phyloP scores from a whole-genome alignment of 805 yeast genomes.

The Starmerella asiatica region DNA sequence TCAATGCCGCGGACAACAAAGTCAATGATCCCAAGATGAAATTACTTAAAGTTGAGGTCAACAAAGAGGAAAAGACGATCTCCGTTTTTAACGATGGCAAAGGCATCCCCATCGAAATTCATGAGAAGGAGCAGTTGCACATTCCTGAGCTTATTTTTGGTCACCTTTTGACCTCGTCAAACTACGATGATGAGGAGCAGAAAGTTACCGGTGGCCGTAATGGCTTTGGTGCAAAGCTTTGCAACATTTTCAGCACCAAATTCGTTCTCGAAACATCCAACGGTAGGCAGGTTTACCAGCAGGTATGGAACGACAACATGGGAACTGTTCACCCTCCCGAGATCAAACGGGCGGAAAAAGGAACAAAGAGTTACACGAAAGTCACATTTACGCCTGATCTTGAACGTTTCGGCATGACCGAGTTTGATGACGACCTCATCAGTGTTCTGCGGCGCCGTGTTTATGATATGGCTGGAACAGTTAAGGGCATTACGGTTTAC shows the following conservation, averaged over 20 bases:
- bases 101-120: conserved; percentile 92
- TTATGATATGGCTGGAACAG: conserved; percentile 89
- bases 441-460: conserved; percentile 87
- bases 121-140: conserved; percentile 75
- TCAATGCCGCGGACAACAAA: conserved; percentile 97
- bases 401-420: conserved; percentile 69
- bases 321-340: conserved; percentile 58
- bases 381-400: conserved; percentile 83
- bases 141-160: conserved; percentile 96
- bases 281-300: conserved; percentile 54
- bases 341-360: conserved; percentile 34
- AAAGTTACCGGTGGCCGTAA: conserved; percentile 98
- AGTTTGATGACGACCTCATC: conserved; percentile 65
- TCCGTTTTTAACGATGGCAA: conserved; percentile 83
- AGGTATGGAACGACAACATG: conserved; percentile 86
- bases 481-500: conserved; percentile 62
- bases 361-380: conserved; percentile 54
- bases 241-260: conserved; percentile 87
- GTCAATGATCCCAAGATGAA: conserved; percentile 89
- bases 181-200: conserved; percentile 88
- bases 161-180: conserved; percentile 82
- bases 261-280: conserved; percentile 86
- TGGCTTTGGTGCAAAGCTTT: conserved; percentile 93
- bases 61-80: conserved; percentile 58
- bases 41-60: conserved; percentile 67